Evolutionary conservation across 768 basidiomycete genomes (phyloP), one percentile per base, ranked within the genome.

Genomic region (Lactarius tabidus): DNA sequence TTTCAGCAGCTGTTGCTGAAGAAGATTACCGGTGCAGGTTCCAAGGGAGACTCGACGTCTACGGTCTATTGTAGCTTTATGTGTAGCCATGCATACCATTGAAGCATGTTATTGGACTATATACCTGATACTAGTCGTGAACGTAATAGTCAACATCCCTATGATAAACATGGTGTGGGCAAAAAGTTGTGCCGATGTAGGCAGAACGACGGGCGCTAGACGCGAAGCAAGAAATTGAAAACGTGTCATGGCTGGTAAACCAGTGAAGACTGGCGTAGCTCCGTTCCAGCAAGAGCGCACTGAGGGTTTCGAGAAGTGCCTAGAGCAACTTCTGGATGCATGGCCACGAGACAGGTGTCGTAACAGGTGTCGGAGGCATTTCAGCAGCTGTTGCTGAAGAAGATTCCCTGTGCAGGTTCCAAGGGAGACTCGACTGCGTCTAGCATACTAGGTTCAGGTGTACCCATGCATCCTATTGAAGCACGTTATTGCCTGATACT

Each of bases 271-370:
- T 6, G 97, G 98, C 77, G 85, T 95, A 67, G 86, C 85, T 6
- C 81, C 96, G 51, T 98, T 98, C 72, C 96, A 99, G 77, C 85
- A 87, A 73, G 96, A 97, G 76, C 85, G 95, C 52, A 83, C 98
- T 28, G 90, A 93, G 56, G 96, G 98, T 74, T 97, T 98, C 76
- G 95, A 95, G 76, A 80, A 83, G 52, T 82, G 89, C 3, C 74
- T 99, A 69, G 90, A 93, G 74, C 81, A 82, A 5, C 95, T 93
- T 75, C 77, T 98, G 60, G 90, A 94, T 52, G 91, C 6, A 91
- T 96, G 89, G 89, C 95, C 57, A 75, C 80, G 6, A 80, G 87
- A 60, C 95, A 99, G 78, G 63, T 90, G 80, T 88, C 88, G 38
- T 60, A 82, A 71, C 35, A 63, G 53, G 67, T 57, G 23, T 58